These are phyloP conservation scores for Russula lepida DNA, from an alignment of 768 basidiomycete species.

Conservation along the genomic window DNA sequence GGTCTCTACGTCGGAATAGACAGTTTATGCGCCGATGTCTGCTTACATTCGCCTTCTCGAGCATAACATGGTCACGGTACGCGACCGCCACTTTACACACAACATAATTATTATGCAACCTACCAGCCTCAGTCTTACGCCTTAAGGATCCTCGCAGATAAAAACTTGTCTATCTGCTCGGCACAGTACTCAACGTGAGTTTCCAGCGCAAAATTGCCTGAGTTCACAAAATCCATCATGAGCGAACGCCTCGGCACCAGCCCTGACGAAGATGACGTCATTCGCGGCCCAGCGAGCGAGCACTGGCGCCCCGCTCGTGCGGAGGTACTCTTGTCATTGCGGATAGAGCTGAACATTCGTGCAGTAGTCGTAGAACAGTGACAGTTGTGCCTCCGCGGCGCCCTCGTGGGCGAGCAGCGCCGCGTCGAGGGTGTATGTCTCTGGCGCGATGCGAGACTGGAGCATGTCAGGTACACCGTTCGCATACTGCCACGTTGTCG, in stretches of 20 bases:
- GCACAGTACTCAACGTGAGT: constrained; percentile 27
- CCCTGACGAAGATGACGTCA: constrained; percentile 36
- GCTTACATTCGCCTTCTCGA: neutral
- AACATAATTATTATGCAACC: neutral
- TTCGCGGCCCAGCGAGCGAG: constrained; percentile 43
- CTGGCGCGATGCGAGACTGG: constrained; percentile 5
- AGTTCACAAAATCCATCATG: constrained; percentile 33
- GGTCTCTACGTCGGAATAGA: neutral
- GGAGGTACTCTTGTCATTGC: constrained; percentile 37
- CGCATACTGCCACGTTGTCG: constrained; percentile 4
- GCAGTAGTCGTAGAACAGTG: constrained; percentile 35
- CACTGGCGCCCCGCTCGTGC: constrained; percentile 32
- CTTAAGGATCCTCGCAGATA: constrained; percentile 6
- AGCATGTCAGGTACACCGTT: neutral
- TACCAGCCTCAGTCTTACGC: neutral
- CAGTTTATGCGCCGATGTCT: no score
- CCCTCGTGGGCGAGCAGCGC: constrained; percentile 34
- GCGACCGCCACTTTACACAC: neutral
- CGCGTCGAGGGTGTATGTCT: constrained; percentile 35
- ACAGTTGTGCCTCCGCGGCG: constrained; percentile 36
- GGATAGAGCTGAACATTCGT: constrained; percentile 39
- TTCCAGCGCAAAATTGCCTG: constrained; percentile 39
- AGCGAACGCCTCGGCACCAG: constrained; percentile 41
- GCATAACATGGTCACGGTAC: neutral
- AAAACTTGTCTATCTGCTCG: constrained; percentile 14